Base-by-base conservation (phyloP, 345 rosid species). In the Camelina neglecta region DNA sequence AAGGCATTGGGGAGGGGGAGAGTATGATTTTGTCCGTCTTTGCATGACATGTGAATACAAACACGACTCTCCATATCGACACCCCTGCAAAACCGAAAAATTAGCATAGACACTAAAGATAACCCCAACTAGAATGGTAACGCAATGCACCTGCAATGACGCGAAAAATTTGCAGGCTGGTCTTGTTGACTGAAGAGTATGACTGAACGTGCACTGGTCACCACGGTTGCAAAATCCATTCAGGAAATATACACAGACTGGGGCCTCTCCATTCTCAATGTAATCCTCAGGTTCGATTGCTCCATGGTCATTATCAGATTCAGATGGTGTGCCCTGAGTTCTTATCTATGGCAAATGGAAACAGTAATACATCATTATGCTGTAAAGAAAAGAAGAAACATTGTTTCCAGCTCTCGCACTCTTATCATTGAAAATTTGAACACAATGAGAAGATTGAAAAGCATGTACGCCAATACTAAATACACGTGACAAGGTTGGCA, bases 141-240 rank as follows among this genome's bases (percentile, higher is more conserved):
- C 38, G 6, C 4, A 23, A 76, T 8, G 67, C 78, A 93, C 97
- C 94, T 93, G 83, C 80, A 84, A 77, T 76, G 97, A 81, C 75
- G 83, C 76, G 77, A 90, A 83, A 79, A 81, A 93, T 69, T 71
- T 90, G 91, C 98, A 91, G 11, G 84, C 51, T 49, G 93, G 87
- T 72, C 81, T 82, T 81, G 79, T 82, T 57, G 89, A 91, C 78
- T 83, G 79, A 75, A 81, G 71, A 50, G 87, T 83, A 83, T 93
- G 98, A 75, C 95, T 84, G 83, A 84, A 93, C n/a, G 64, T 29
- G 80, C 98, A 93, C 11, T 69, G 76, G 75, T 75, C 81, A 75
- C 98, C 96, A 70, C 80, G 84, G 79, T 72, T 91, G 87, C 98
- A 93, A 75, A 50, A 61, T 75, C 98, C 98, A n/a, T 80, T 88